Evolutionary conservation across 2,329 filamentous ascomycete genomes (phyloP), one percentile per base, ranked within the genome.

Genomic region (Diplodia corticola): DNA sequence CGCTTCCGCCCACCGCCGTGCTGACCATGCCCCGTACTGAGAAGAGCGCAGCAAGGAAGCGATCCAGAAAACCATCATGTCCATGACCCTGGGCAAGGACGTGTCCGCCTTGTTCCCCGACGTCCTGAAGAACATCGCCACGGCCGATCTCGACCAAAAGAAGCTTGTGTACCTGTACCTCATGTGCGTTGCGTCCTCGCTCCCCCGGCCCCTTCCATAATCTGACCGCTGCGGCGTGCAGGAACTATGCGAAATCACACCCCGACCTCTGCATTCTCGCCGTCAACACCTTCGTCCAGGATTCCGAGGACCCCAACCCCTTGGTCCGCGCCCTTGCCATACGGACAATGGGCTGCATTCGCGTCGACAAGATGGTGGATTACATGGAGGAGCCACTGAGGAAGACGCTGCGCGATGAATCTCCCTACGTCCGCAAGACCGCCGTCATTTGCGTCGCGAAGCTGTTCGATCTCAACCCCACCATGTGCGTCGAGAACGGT

Each of bases 51-150:
- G 93, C 75, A 99, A 99, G 81, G 95, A 99, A 83, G 91, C 95
- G 26, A 99, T 99, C 73, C 95, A 99, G 78, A 98, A 97, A 85
- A 99, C 95, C 70, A 99, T 99, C 82, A 98, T 98, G 93, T 93
- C 95, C 77, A 99, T 99, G 95, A 99, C 95, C 1, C 80, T 99
- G 73, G 95, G 95, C 79, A 99, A 99, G 80, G 95, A 99, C 81
- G 95, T 99, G 68, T 99, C 95, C 64, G 91, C 93, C 66, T 83
- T 99, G 70, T 99, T 99, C 78, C 95, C 95, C 1, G 95, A 99
- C 77, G 95, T 99, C 37, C 84, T 99, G 70, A 99, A 99, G 86
- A 99, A 99, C 76, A 99, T 99, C 79, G 95, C 95, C 67, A 99
- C 95, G 1, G 84, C 81, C 53, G 95, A 99, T 75, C 82, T 99